These are phyloP conservation scores for Claviceps capensis DNA, from an alignment of 2,329 filamentous ascomycete species.

Conservation along the genomic window DNA sequence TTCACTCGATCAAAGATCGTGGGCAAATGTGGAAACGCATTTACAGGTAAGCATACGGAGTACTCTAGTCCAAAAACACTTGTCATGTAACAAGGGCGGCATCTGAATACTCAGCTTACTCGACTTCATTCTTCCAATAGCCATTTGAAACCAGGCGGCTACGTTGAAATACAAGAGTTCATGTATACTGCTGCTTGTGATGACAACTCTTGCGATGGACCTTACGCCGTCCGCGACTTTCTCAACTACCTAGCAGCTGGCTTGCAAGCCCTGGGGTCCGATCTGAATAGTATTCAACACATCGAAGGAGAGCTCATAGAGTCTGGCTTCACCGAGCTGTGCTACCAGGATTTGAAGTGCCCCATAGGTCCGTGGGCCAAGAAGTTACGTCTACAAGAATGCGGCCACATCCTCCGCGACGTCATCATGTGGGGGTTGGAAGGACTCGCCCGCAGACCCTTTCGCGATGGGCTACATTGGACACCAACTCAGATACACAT, in stretches of 20 bases:
- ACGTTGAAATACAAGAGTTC: conserved; percentile 36
- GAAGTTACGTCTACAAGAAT: conserved; percentile 26
- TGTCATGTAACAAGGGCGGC: neutral
- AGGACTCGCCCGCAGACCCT: conserved; percentile 24
- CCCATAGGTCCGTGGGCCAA: conserved; percentile 36
- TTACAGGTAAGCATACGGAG: conserved; percentile 21
- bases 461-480: conserved; percentile 27
- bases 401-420: conserved; percentile 31
- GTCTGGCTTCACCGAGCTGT: conserved; percentile 29
- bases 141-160: conserved; percentile 38
- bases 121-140: conserved; percentile 12
- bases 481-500: conserved; percentile 28
- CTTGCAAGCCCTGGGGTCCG: conserved; percentile 26
- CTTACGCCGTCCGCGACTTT: conserved; percentile 35
- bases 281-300: conserved; percentile 25
- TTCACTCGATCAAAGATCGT: conserved; percentile 31
- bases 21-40: conserved; percentile 27
- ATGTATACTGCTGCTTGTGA: conserved; percentile 28
- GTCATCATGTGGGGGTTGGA: conserved; percentile 26
- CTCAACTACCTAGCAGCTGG: conserved; percentile 26
- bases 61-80: neutral
- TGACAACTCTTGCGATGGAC: conserved; percentile 28
- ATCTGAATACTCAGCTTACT: neutral
- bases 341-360: conserved; percentile 29
- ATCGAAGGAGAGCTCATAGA: conserved; percentile 22